Percentiles rank a stretch among this genome's conserved stretches.
phyloP scores from a whole-genome alignment of 2,329 filamentous ascomycete genomes.

The Macroventuria anomochaeta region DNA sequence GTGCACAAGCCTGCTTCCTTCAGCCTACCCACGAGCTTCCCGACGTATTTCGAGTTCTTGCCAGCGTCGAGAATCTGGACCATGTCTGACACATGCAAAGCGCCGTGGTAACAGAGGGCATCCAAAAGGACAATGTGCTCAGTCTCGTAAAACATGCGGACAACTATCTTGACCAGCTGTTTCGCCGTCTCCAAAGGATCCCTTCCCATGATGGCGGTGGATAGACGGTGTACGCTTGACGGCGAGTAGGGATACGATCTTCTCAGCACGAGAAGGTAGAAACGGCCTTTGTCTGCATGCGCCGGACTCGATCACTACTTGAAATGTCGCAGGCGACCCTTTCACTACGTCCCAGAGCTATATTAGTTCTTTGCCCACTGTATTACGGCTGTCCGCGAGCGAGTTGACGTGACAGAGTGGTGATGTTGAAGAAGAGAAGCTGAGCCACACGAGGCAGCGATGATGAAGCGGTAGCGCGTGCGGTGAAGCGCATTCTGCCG shows the following conservation, averaged over 20 bases:
- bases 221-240: neutral
- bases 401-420: constrained; percentile 22
- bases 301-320: constrained; percentile 9
- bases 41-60: constrained; percentile 89
- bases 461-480: constrained; percentile 26
- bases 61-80: constrained; percentile 75
- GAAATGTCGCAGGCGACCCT: constrained; percentile 3
- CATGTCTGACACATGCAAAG: constrained; percentile 85
- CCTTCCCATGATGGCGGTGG: constrained; percentile 40
- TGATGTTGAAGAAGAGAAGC: constrained; percentile 14
- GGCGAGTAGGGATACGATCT: neutral
- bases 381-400: constrained; percentile 19
- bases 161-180: constrained; percentile 83
- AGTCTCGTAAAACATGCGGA: constrained; percentile 84
- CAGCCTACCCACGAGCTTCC: constrained; percentile 84
- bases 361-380: constrained; percentile 10
- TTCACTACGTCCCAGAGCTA: neutral
- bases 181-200: constrained; percentile 70
- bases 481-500: constrained; percentile 32
- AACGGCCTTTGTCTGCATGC: constrained; percentile 17
- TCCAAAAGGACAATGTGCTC: constrained; percentile 83
- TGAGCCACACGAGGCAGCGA: constrained; percentile 14
- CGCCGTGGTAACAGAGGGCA: constrained; percentile 77
- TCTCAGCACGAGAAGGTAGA: constrained; percentile 10
- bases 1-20: constrained; percentile 85